A percentile compares a stretch with the other conserved stretches of the same genome.
Conservation (phyloP, 2,329 filamentous ascomycete genomes). For the Coniochaeta sp. region DNA sequence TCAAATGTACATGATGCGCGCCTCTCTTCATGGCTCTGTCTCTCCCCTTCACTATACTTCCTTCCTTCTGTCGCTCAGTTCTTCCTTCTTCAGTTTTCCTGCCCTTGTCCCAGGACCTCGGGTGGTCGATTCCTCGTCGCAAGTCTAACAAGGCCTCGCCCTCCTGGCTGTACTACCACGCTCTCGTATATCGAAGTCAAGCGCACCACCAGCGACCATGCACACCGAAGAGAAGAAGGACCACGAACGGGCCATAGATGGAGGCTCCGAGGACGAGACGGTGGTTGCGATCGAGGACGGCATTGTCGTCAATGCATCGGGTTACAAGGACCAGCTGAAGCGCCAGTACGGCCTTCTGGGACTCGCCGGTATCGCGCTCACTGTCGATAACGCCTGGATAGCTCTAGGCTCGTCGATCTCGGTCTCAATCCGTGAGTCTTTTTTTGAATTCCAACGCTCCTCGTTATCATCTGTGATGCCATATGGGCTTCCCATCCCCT, state of each 20-base stretch:
- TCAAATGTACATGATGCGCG: not conserved
- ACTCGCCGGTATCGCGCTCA: constrained; percentile 52
- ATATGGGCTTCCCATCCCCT: not conserved
- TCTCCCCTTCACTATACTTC: not conserved
- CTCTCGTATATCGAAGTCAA: not conserved
- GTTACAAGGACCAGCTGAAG: constrained; percentile 54
- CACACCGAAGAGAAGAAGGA: constrained; percentile 5
- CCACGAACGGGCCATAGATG: constrained; percentile 7
- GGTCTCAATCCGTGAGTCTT: constrained; percentile 35
- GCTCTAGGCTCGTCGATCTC: constrained; percentile 54
- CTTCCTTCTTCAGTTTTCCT: not conserved
- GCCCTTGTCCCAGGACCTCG: not conserved
- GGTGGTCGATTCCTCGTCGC: not conserved
- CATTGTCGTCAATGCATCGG: constrained; percentile 52
- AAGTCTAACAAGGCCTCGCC: not conserved
- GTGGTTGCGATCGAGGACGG: constrained; percentile 26
- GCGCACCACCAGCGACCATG: not conserved
- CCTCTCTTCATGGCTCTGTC: not conserved
- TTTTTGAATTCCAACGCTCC: not conserved
- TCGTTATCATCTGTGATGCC: not conserved
- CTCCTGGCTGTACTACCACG: not conserved
- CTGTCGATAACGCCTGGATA: constrained; percentile 59
- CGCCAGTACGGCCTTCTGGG: constrained; percentile 54
- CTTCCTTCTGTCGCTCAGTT: not conserved
- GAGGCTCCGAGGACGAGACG: constrained; percentile 21